Evolutionary conservation across 2,329 filamentous ascomycete species (phyloP).

Genomic region (Periconia digitata): DNA sequence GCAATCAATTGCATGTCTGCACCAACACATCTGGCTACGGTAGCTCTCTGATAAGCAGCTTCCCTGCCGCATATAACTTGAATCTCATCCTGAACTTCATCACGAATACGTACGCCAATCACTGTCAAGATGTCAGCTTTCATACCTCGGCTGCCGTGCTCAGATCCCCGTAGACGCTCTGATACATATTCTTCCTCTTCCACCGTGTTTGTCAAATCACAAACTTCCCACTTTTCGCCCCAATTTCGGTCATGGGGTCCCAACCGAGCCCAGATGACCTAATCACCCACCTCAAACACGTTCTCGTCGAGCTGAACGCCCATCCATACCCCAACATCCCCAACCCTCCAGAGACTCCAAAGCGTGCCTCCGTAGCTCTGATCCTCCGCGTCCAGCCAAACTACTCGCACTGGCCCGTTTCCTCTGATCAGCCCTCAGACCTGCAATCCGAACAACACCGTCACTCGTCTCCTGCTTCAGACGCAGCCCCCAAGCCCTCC

Average conservation of each 20-base stretch:
- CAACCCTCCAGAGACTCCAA: slow-evolving; percentile 54
- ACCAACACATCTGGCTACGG: no score
- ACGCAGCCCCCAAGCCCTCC: slow-evolving; percentile 27
- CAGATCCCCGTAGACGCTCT: not conserved
- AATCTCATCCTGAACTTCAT: no score
- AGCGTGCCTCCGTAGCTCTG: slow-evolving; percentile 67
- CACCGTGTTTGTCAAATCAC: slow-evolving; percentile 14
- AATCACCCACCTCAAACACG: slow-evolving; percentile 43
- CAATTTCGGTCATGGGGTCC: slow-evolving; percentile 16
- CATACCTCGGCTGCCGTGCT: slow-evolving; percentile 20
- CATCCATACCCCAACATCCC: slow-evolving; percentile 53
- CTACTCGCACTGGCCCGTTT: slow-evolving; percentile 55
- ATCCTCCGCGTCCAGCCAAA: slow-evolving; percentile 64
- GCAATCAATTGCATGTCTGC: no score
- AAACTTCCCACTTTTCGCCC: not conserved
- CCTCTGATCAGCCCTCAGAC: slow-evolving; percentile 19
- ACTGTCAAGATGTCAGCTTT: not conserved
- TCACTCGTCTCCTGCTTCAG: slow-evolving; percentile 27
- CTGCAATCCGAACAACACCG: slow-evolving; percentile 21
- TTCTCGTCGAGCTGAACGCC: slow-evolving; percentile 46
- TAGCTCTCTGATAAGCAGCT: no score
- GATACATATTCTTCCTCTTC: not conserved
- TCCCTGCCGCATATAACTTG: no score
- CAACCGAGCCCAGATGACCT: slow-evolving; percentile 31
- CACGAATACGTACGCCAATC: no score